Conservation (phyloP, 2,329 filamentous ascomycete genomes). For the Trichophyton simii region DNA sequence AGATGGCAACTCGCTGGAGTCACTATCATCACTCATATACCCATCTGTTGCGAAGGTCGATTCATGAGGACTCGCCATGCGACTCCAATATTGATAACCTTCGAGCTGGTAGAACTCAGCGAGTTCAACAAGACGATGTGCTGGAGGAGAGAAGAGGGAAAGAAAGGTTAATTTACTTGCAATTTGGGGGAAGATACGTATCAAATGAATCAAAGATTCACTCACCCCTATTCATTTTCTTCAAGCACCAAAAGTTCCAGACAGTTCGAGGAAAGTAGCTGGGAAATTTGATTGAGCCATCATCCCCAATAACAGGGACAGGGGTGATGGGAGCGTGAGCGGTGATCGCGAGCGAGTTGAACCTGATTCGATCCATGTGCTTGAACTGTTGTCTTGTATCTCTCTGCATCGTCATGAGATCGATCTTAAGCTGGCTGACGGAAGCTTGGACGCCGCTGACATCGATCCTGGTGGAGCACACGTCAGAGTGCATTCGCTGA, state of each 20-base stretch:
- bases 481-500: conserved; percentile 19
- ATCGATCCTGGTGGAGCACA: conserved; percentile 25
- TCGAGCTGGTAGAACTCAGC: conserved; percentile 31
- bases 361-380: conserved; percentile 27
- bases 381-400: conserved; percentile 22
- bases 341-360: conserved; percentile 30
- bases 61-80: conserved; percentile 21
- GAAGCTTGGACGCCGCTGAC: conserved; percentile 26
- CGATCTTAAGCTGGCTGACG: conserved; percentile 26
- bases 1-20: conserved; percentile 26
- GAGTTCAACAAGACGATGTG: conserved; percentile 27
- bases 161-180: conserved; percentile 2
- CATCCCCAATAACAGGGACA: too few relatives aligned
- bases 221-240: conserved; percentile 31
- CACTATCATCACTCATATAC: conserved; percentile 25
- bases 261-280: conserved; percentile 29
- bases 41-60: conserved; percentile 20
- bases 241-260: conserved; percentile 33
- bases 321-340: conserved; percentile 28
- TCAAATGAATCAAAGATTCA: background rate
- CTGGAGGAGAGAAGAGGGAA: conserved; percentile 16
- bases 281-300: conserved; percentile 26
- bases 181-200: background rate
- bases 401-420: conserved; percentile 25
- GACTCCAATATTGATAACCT: conserved; percentile 29